Evolutionary conservation across 2,329 filamentous ascomycete species (phyloP), one percentile per base, ranked within the genome.

Genomic region (Thermothelomyces thermophilus): DNA sequence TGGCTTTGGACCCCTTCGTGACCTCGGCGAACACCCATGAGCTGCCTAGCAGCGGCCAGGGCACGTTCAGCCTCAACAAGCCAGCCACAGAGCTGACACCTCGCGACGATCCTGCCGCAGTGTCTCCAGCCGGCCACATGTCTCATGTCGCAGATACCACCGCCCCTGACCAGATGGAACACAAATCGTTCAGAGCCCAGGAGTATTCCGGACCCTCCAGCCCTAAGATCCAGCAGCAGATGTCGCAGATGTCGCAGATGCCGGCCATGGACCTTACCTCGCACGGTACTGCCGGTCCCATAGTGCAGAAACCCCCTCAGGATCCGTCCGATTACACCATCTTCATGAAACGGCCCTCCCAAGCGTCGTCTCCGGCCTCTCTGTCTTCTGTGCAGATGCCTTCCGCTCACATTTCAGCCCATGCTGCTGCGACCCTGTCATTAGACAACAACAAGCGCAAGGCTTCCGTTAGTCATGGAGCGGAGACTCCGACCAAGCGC

Each of bases 391-490:
- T 28, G 9, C 14, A 41, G n/a, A n/a, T 35, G 22, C n/a, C 26
- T n/a, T 36, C 43, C 14, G 16, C 26, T 2, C n/a, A 28, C 6
- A 2, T 3, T 8, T 20, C 37, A 4, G 10, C 30, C 13, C 33
- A 30, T 2, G 2, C 28, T 13, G 2, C 17, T 3, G 22, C 30
- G 3, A 44, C 46, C 8, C 50, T 43, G 5, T 41, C 40, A 7
- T 35, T 39, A 9, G 47, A 48, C n/a, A 47, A 49, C n/a, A 47
- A 49, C 44, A 55, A 55, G 48, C 53, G 53, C 46, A 55, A 51
- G 41, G 47, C 36, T 7, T 10, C 31, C 3, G 22, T 19, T 14
- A 7, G 14, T 10, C 26, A 43, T 11, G 37, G 31, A 30, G 28
- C 11, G 10, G 44, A 51, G 17, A 46, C 36, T 8, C 50, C 50